Conservation (phyloP, 2,329 filamentous ascomycete genomes). For the Daldinia sp. region DNA sequence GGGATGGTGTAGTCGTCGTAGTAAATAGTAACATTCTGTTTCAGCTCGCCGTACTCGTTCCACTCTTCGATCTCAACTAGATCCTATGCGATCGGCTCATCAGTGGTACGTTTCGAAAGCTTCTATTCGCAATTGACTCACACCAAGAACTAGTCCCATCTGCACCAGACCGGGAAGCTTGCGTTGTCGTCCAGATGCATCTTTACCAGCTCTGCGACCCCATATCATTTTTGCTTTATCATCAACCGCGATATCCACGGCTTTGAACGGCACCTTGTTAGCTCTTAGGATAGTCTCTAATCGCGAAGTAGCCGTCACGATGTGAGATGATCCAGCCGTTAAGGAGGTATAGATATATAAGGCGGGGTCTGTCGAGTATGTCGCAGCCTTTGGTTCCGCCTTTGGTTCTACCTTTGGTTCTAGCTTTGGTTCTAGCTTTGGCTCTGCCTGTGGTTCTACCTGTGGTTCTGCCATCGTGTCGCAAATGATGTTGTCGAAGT, state of each 20-base stretch:
- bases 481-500: background rate
- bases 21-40: conserved; percentile 79
- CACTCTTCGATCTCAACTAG: conserved; percentile 95
- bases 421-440: too few relatives aligned
- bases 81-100: conserved; percentile 65
- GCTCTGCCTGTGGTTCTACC: too few relatives aligned
- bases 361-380: conserved; percentile 68
- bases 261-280: conserved; percentile 93
- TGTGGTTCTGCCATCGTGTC: conserved; percentile 40
- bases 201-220: conserved; percentile 82
- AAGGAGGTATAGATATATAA: conserved; percentile 97
- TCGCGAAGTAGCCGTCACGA: conserved; percentile 93
- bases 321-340: conserved; percentile 93
- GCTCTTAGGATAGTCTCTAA: conserved; percentile 96
- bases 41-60: conserved; percentile 98
- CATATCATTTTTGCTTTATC: conserved; percentile 88
- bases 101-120: background rate
- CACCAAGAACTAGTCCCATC: conserved; percentile 83
- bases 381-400: conserved; percentile 39
- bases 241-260: conserved; percentile 89
- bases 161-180: conserved; percentile 92
- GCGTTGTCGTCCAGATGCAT: conserved; percentile 65
- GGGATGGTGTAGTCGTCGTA: conserved; percentile 69
- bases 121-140: conserved; percentile 58
- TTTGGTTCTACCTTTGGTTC: too few relatives aligned